Conservation (phyloP, 2,329 filamentous ascomycete species). For the Hymenoscyphus occultus region DNA sequence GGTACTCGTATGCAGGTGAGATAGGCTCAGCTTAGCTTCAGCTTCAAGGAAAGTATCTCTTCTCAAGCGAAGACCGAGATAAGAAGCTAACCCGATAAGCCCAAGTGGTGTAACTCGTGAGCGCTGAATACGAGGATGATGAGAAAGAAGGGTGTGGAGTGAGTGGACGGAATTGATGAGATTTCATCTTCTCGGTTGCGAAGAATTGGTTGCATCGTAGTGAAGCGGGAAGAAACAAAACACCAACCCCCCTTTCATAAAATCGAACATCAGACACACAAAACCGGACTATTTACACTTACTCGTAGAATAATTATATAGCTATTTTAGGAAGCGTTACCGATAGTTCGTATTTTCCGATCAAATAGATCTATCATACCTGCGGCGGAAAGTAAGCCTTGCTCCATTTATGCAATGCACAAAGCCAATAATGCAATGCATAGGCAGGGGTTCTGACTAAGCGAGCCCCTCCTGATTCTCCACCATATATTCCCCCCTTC, state of each 20-base stretch:
- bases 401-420: constrained; percentile 1
- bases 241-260: neutral
- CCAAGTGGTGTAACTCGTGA: neutral
- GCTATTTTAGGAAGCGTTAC: neutral
- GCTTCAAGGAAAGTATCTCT: neutral
- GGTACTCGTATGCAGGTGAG: neutral
- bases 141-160: neutral
- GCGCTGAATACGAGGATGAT: constrained; percentile 1
- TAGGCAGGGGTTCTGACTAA: neutral
- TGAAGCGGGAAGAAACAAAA: neutral
- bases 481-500: neutral
- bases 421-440: constrained; percentile 1
- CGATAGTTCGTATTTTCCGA: neutral
- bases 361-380: neutral
- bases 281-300: neutral
- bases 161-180: neutral
- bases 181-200: neutral
- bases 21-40: neutral
- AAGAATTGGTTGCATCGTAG: neutral
- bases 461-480: neutral
- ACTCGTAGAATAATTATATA: neutral
- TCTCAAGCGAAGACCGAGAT: neutral
- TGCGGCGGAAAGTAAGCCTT: neutral
- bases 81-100: neutral
- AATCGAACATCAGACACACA: neutral